A percentile compares a stretch with the other conserved stretches of the same genome.
Evolutionary conservation across 1,284 basidiomycete genomes (phyloP).

Genomic region (Rhodotorula mucilaginosa): DNA sequence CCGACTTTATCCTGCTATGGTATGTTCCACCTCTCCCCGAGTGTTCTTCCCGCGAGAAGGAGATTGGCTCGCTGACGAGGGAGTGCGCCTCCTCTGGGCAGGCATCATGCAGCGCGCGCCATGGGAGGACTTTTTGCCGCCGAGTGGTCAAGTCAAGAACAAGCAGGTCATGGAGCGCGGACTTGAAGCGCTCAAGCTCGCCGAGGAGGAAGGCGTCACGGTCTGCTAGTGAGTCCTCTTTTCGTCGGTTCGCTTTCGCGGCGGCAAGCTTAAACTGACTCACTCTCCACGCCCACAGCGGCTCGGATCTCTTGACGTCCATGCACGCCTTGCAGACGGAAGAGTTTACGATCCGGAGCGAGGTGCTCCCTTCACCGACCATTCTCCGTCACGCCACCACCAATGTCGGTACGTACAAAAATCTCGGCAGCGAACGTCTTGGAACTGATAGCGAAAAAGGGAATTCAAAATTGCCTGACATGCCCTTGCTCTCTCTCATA

Average conservation of each 20-base stretch:
- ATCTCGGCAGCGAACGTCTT: no score
- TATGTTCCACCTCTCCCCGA: neutral
- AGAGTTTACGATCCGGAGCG: slow-evolving; percentile 53
- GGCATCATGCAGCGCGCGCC: slow-evolving; percentile 55
- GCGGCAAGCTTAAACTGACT: neutral
- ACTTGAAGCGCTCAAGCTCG: slow-evolving; percentile 50
- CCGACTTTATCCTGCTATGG: slow-evolving; percentile 48
- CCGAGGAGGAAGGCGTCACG: slow-evolving; percentile 50
- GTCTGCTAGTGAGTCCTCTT: slow-evolving; percentile 47
- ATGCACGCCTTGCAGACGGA: slow-evolving; percentile 52
- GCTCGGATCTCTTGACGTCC: slow-evolving; percentile 53
- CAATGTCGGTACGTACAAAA: slow-evolving; percentile 47
- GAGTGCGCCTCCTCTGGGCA: slow-evolving; percentile 48
- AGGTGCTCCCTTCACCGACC: slow-evolving; percentile 49
- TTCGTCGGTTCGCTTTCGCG: no score
- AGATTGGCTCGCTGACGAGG: no score
- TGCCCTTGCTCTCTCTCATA: neutral
- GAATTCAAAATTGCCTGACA: no score
- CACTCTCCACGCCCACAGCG: slow-evolving; percentile 25
- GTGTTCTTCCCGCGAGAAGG: no score
- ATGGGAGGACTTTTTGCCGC: slow-evolving; percentile 53
- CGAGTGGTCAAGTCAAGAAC: slow-evolving; percentile 53
- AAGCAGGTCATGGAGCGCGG: slow-evolving; percentile 53
- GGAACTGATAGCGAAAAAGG: no score
- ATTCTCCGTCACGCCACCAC: slow-evolving; percentile 55